phyloP scores from a whole-genome alignment of 257 asterid species.

The Lavandula angustifolia region DNA sequence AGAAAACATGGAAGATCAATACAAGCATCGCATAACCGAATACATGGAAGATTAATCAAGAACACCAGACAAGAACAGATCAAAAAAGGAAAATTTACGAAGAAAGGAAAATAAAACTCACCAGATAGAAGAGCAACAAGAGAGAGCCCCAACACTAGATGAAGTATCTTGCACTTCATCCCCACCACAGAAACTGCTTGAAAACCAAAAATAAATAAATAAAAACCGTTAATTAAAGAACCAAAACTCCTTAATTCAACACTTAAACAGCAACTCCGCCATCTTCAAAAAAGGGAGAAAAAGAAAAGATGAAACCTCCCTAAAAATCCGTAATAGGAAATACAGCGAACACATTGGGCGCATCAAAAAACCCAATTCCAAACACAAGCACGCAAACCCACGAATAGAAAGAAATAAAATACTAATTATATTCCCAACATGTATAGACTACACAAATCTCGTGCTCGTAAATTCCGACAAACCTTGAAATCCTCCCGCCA shows the following conservation, averaged over 20 bases:
- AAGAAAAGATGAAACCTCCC: conserved; percentile 15
- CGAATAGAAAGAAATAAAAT: not conserved
- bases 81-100: conserved; percentile 17
- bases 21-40: not conserved
- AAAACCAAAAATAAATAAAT: not conserved
- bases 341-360: conserved; percentile 29
- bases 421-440: conserved; percentile 15
- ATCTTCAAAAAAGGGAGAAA: not conserved
- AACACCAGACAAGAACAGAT: not conserved
- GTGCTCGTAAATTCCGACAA: conserved; percentile 57
- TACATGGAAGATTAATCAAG: too few species aligned
- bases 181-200: conserved; percentile 34
- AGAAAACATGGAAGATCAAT: conserved; percentile 2
- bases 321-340: conserved; percentile 23
- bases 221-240: conserved; percentile 10
- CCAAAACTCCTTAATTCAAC: not conserved
- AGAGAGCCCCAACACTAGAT: conserved; percentile 37
- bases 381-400: conserved; percentile 23
- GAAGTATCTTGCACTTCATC: conserved; percentile 47
- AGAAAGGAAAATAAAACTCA: conserved; percentile 35
- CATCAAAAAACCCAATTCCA: conserved; percentile 23
- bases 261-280: conserved; percentile 23
- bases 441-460: conserved; percentile 48
- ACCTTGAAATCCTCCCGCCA: conserved; percentile 40
- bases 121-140: conserved; percentile 61